Conservation (phyloP, 345 rosid species). For the Eucalyptus sp. region DNA sequence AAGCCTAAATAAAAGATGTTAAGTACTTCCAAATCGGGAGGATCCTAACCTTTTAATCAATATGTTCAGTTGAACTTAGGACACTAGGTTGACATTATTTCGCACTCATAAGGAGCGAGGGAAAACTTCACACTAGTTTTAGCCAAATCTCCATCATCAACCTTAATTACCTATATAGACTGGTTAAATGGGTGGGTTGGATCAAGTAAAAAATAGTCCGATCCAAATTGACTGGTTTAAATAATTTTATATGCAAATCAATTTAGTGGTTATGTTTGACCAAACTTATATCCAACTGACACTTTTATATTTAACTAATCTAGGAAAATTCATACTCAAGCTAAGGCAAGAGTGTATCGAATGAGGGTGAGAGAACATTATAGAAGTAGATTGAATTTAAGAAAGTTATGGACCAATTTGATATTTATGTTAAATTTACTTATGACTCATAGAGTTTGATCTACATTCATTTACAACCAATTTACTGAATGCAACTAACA, state of each 20-base stretch:
- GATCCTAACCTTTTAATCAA: neutral
- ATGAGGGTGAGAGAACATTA: neutral
- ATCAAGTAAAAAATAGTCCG: fast-evolving
- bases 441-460: no score
- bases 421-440: no score
- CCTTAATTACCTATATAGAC: neutral
- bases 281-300: neutral
- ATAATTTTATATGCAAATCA: no score
- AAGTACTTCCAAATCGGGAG: neutral
- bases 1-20: neutral
- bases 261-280: no score
- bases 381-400: neutral
- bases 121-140: neutral
- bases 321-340: no score
- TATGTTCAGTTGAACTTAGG: neutral
- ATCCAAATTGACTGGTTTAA: no score
- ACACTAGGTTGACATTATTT: neutral
- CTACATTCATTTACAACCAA: no score
- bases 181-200: neutral
- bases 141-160: neutral
- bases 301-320: no score
- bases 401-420: neutral
- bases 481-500: neutral
- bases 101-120: neutral
- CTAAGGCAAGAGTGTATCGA: neutral